Percentiles rank a stretch among this genome's conserved stretches.
Conservation (phyloP, 176 grass and related monocot species). For the Hordeum marinum region DNA sequence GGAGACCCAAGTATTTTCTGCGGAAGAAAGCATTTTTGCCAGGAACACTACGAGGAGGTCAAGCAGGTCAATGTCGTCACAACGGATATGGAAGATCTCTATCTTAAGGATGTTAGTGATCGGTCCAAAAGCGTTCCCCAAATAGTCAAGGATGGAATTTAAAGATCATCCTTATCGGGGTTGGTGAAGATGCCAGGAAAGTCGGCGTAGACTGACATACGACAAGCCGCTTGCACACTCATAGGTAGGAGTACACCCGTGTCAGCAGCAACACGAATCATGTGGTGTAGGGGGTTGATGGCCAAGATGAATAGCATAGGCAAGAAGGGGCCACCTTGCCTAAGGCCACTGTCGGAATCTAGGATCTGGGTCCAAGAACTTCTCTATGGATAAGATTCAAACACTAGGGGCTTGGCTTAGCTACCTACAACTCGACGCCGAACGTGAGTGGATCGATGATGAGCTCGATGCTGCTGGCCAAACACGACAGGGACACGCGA, state of each 20-base stretch:
- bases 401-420: too few relatives aligned
- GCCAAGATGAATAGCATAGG: neutral
- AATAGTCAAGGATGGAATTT: neutral
- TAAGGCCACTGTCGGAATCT: too few relatives aligned
- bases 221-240: too few relatives aligned
- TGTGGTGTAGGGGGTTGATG: too few relatives aligned
- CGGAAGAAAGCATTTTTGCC: neutral
- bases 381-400: too few relatives aligned
- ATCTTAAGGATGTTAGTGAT: neutral
- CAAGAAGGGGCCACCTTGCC: too few relatives aligned
- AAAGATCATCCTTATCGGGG: fast-evolving
- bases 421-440: too few relatives aligned
- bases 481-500: too few relatives aligned
- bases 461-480: too few relatives aligned
- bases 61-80: neutral
- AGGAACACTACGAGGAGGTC: neutral
- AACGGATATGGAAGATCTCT: neutral
- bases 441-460: too few relatives aligned
- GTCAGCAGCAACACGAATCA: too few relatives aligned
- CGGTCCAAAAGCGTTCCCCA: neutral
- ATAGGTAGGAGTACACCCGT: neutral
- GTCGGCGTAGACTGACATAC: neutral
- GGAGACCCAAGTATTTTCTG: neutral
- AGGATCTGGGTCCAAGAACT: too few relatives aligned
- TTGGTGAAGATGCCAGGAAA: neutral